Base-by-base conservation (phyloP, 345 rosid species). In the Citrus reticulata region DNA sequence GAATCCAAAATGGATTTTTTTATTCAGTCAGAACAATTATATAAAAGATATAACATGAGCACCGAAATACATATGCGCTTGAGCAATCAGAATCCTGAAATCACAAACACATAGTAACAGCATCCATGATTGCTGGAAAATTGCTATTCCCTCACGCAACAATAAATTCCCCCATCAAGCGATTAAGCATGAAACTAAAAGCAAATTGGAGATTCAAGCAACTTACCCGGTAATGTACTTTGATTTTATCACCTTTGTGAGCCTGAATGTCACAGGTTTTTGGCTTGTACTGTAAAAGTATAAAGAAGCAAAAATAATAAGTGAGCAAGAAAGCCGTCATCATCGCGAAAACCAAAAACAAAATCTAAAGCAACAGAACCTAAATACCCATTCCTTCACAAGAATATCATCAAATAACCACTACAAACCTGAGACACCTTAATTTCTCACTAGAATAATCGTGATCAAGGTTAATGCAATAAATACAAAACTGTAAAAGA, bases 191-290 rank as follows among this genome's bases (percentile, higher is more conserved):
- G 60, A n/a, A 55, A 17, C 27, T 16, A 42, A 62, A 73, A 40
- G 62, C n/a, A 24, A 58, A 57, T 39, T 7, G 58, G 82, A 74
- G 79, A 74, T 34, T 22, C 73, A 67, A 32, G 25, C n/a, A 7
- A 84, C 92, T 80, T 82, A 96, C 99, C 86, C 95, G 87, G 77
- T 93, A 96, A 64, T 95, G 98, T 24, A 95, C 97, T 85, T 90
- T 90, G 87, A 95, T 73, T 76, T 51, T 90, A 60, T 93, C 98
- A 42, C 99, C 99, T 88, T 91, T 96, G 83, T 93, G 99, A 63
- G 99, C 98, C 86, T 90, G 94, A 81, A 88, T 25, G 51, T 93
- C 97, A 77, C 99, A 95, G 72, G 86, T 75, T 80, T 81, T 73
- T 1, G 98, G 99, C 88, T 90, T 95, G 72, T 71, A 70, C 97